phyloP scores from a whole-genome alignment of 2,329 filamentous ascomycete genomes.

The Hypoxylon sp. region DNA sequence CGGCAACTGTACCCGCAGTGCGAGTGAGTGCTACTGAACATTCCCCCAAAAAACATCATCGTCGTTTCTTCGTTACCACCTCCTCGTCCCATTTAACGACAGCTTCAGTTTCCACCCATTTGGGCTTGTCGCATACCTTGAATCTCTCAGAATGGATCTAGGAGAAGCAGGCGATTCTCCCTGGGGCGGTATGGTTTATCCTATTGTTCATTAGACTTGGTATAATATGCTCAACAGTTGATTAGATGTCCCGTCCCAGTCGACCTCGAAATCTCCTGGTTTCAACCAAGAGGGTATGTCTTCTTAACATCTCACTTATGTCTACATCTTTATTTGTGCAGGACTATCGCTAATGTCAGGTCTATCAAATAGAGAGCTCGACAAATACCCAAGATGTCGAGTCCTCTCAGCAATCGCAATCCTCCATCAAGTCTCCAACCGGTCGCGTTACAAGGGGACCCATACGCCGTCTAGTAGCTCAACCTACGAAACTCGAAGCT shows the following conservation, averaged over 20 bases:
- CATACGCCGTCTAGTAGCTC: constrained; percentile 71
- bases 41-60: constrained; percentile 22
- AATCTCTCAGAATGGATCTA: constrained; percentile 51
- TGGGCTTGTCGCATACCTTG: constrained; percentile 15
- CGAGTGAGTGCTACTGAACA: constrained; percentile 16
- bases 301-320: no score
- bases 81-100: constrained; percentile 18
- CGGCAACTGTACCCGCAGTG: constrained; percentile 15
- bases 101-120: constrained; percentile 10
- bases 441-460: constrained; percentile 43
- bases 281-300: constrained; percentile 41
- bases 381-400: constrained; percentile 42
- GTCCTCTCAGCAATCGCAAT: constrained; percentile 45
- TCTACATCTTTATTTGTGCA: not conserved
- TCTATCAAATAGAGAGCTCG: constrained; percentile 31
- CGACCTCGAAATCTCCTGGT: constrained; percentile 44
- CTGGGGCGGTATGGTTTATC: constrained; percentile 52
- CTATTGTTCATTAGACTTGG: constrained; percentile 1
- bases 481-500: constrained; percentile 80
- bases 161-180: constrained; percentile 55
- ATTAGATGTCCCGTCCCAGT: constrained; percentile 54
- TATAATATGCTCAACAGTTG: constrained; percentile 30
- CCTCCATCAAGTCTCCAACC: constrained; percentile 43
- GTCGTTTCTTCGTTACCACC: constrained; percentile 19
- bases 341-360: constrained; percentile 22